These are phyloP conservation scores for Yarrowia deformans DNA, from an alignment of 805 yeast species.

Conservation along the genomic window DNA sequence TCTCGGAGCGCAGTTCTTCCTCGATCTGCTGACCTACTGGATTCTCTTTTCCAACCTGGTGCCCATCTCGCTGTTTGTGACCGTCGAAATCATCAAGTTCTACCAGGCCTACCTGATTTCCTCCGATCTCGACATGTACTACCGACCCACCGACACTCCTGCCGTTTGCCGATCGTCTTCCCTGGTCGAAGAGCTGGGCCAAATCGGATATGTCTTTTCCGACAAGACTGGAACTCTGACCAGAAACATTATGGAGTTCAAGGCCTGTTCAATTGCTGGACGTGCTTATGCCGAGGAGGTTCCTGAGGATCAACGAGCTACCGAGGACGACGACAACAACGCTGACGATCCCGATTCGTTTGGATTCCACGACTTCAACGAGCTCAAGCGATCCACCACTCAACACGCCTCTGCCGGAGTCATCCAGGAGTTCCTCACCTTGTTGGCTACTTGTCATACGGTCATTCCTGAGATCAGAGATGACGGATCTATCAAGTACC, in stretches of 20 bases:
- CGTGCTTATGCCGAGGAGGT: slow-evolving; percentile 83
- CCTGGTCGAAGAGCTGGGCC: slow-evolving; percentile 96
- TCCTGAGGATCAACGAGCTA: slow-evolving; percentile 87
- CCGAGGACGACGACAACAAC: slow-evolving; percentile 78
- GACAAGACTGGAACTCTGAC: slow-evolving; percentile 98
- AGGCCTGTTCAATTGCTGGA: slow-evolving; percentile 92
- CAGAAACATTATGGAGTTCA: slow-evolving; percentile 95
- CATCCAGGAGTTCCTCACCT: slow-evolving; percentile 79
- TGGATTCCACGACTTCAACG: slow-evolving; percentile 77
- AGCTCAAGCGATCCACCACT: slow-evolving; percentile 58
- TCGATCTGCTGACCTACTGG: slow-evolving; percentile 92
- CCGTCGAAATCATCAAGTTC: slow-evolving; percentile 93
- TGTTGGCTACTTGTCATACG: slow-evolving; percentile 93
- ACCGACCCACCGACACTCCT: slow-evolving; percentile 88
- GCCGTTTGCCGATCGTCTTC: slow-evolving; percentile 95
- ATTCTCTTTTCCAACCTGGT: slow-evolving; percentile 93
- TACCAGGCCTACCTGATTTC: slow-evolving; percentile 94
- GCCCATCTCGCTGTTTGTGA: slow-evolving; percentile 96
- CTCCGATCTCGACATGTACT: slow-evolving; percentile 92
- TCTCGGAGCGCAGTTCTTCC: slow-evolving; percentile 75
- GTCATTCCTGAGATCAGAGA: slow-evolving; percentile 86
- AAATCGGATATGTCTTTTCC: slow-evolving; percentile 92
- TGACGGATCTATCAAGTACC: slow-evolving; percentile 72
- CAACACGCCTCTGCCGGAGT: slow-evolving; percentile 50
- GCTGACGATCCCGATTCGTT: slow-evolving; percentile 46